Evolutionary conservation across 768 basidiomycete genomes (phyloP), one percentile per base, ranked within the genome.

Genomic region (Mrakia hoshinonis): DNA sequence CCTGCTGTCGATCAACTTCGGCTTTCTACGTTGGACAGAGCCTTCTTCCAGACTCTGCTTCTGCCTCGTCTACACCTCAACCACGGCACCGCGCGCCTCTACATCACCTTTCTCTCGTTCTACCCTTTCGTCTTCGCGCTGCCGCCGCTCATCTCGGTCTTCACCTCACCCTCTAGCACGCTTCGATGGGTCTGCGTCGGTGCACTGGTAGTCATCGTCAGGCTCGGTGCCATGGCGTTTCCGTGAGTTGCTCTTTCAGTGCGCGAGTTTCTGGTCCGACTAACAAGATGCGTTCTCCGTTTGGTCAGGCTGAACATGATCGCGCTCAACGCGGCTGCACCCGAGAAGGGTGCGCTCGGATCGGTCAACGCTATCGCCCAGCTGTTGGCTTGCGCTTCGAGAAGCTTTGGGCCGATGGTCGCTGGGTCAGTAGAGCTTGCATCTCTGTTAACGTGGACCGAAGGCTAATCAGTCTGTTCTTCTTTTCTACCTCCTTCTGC

Each of bases 111-210:
- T 48, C 36, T 51, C 24, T 67, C 48, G n/a, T 67, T 49, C 66
- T 52, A 49, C 66, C 66, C 47, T 15, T 52, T 67, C 66, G 51
- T 47, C 66, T 67, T 64, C 47, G 47, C 47, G 22, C 62, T 43
- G 38, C 39, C 62, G 20, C 47, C 36, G 10, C 47, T 67, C 66
- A 67, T 54, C 29, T 24, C 48, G 20, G 34, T 67, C 47, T 51
- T n/a, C n/a, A n/a, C n/a, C n/a, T n/a, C 46, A 13, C 66, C 46
- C 29, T 13, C 15, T 29, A 20, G n/a, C 12, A 15, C 47, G n/a
- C 46, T 24, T 46, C 10, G 36, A 29, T 67, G 66, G 66, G 26
- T 48, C 4, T 46, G 47, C 10, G 46, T 67, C 6, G 66, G 48
- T 3, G 15, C 34, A 2, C 47, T 67, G 24, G 66, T 67, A 0